Conservation (phyloP, 2,329 filamentous ascomycete genomes). For the Fusarium napiforme region DNA sequence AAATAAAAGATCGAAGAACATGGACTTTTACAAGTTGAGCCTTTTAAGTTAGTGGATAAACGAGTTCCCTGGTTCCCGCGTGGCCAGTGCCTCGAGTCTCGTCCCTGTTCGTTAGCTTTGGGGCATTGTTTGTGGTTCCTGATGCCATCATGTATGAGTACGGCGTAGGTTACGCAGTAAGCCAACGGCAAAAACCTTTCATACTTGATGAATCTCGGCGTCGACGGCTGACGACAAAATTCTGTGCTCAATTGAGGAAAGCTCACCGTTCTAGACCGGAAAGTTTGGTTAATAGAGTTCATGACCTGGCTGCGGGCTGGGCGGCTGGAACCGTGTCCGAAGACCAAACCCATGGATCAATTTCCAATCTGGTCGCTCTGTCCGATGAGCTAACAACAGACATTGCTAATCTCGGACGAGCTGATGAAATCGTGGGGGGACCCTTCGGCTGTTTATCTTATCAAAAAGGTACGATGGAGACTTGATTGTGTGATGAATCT, state of each 20-base stretch:
- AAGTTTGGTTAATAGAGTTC: conserved; percentile 28
- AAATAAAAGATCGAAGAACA: conserved; percentile 13
- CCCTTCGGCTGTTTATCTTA: conserved; percentile 37
- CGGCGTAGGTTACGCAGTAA: neutral
- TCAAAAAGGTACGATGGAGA: conserved; percentile 14
- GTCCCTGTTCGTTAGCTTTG: conserved; percentile 10
- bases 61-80: conserved; percentile 38
- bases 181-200: conserved; percentile 3
- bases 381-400: conserved; percentile 34
- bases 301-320: conserved; percentile 20
- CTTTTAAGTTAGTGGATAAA: conserved; percentile 33
- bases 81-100: conserved; percentile 35
- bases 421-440: conserved; percentile 40
- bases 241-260: conserved; percentile 11
- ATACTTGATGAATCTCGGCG: conserved; percentile 5
- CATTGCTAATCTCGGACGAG: conserved; percentile 24
- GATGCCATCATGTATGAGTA: conserved; percentile 23
- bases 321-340: conserved; percentile 30
- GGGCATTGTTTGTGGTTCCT: conserved; percentile 13
- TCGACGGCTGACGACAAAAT: conserved; percentile 7
- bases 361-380: conserved; percentile 36
- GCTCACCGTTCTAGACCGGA: conserved; percentile 29
- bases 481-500: conserved; percentile 10
- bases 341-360: conserved; percentile 22
- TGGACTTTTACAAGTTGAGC: conserved; percentile 20